Evolutionary conservation across 2,329 filamentous ascomycete genomes (phyloP), one percentile per base, ranked within the genome.

Genomic region (Trichoderma sp.): DNA sequence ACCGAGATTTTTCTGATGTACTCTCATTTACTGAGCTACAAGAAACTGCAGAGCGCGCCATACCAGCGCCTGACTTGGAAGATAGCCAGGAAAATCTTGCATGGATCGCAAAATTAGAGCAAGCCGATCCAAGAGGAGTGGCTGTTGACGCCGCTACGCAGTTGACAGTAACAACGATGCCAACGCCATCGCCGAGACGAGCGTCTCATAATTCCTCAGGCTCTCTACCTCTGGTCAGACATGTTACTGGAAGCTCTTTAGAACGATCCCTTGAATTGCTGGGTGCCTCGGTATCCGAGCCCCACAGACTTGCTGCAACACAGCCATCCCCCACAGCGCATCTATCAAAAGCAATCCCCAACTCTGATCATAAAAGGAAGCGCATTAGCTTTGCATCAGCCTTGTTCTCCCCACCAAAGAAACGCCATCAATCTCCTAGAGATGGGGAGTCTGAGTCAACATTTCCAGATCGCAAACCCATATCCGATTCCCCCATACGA

Each of bases 21-120:
- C 82, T 93, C 20, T 88, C 90, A 0, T 93, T 95, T 74, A 80
- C 86, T 1, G 90, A 94, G 68, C 83, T 97, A 3, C 92, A 95
- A 75, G 78, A 85, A 6, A 84, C 93, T 77, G 93, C 92, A 0
- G 79, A 84, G 34, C 82, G 87, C 34, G 88, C 91, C 20, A 85
- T 83, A 20, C 84, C 83, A 39, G 78, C 83, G 3, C 83, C 86
- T 0, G 79, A 80, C 1, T 80, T 86, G 15, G 86, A 88, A 7
- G 85, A 91, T 70, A 88, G 84, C 30, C 86, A 91, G 71, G 89
- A 93, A 75, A 86, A 89, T 71, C 80, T 85, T 1, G 78, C 84
- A 11, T 93, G 91, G 90, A 85, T 90, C 30, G 84, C 85, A 9
- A 87, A 84, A 62, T 79, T 94, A n/a, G 87, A 91, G 73, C 78